A percentile compares a stretch with the other conserved stretches of the same genome.
Evolutionary conservation across 371 early-diverging fungal genomes (phyloP).

Genomic region (Blakeslea trispora): DNA sequence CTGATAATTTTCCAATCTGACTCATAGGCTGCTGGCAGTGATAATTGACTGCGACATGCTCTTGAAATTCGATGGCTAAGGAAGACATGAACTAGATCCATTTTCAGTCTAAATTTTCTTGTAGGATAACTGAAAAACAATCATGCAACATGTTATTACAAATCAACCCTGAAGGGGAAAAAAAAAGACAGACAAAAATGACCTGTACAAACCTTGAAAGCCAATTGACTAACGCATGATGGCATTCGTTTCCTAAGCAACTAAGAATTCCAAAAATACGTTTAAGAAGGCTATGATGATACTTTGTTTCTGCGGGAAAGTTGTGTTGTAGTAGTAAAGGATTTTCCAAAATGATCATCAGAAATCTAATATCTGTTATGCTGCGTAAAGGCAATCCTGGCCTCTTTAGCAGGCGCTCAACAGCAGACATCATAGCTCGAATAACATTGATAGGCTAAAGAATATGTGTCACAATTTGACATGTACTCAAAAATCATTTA

Average conservation of each 20-base stretch:
- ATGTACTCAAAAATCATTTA: too few species aligned
- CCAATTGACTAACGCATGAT: conserved; percentile 79
- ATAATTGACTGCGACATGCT: conserved; percentile 48
- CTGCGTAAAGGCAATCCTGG: conserved; percentile 66
- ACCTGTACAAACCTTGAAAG: conserved; percentile 60
- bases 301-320: conserved; percentile 67
- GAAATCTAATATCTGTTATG: conserved; percentile 72
- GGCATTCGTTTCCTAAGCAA: conserved; percentile 73
- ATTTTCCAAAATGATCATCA: conserved; percentile 84
- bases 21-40: conserved; percentile 56
- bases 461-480: not conserved
- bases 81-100: conserved; percentile 80
- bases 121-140: conserved; percentile 52
- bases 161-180: not conserved
- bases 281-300: conserved; percentile 72
- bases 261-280: conserved; percentile 76
- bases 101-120: conserved; percentile 66
- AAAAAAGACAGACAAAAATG: too few species aligned
- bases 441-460: conserved; percentile 60
- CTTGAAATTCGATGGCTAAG: conserved; percentile 76
- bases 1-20: conserved; percentile 84
- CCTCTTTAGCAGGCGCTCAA: conserved; percentile 73
- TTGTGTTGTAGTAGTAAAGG: conserved; percentile 70
- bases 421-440: conserved; percentile 78
- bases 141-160: not conserved